Base-by-base conservation (phyloP, 208 protist species). In the Crithidia fasciculata region DNA sequence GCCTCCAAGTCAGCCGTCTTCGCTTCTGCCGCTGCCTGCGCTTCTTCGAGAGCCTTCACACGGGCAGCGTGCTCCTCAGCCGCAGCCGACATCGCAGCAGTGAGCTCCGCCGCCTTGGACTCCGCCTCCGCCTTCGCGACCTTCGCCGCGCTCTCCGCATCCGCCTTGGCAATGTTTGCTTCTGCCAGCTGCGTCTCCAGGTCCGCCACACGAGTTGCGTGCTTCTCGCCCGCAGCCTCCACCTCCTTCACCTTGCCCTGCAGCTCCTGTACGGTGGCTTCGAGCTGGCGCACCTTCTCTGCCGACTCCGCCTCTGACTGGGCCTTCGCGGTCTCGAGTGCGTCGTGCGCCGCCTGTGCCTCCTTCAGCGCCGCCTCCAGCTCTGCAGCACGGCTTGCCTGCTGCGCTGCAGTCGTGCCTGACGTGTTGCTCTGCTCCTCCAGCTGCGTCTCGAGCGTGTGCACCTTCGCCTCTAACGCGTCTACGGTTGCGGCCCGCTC, bases 391-490 rank as follows among this genome's bases (percentile, higher is more conserved):
- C 44, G 49, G 16, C 13, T 49, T 39, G 54, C 55, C 18, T 65
- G 58, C 13, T 74, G 16, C 2, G n/a, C 58, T 4, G 4, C 44
- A 40, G 61, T 41, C 4, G 58, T 28, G 1, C 28, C 50, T 28
- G 63, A 18, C 3, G 3, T 15, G 7, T 1, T 49, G 13, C 47
- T 55, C 50, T n/a, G 39, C 10, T 49, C 40, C 49, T 39, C 37
- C 59, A 68, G 37, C 50, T 68, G 45, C 12, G 65, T 50, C 47
- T 50, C 53, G 53, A 69, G 45, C 43, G n/a, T 55, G 19, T 19
- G 61, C 40, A 53, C 44, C 18, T 16, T 47, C 47, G 18, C 54
- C 54, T 68, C 65, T 62, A 52, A 12, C 47, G 49, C 37, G 40
- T 69, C 69, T 18, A 59, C 66, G 28, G 39, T 47, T 0, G 44